phyloP scores from a whole-genome alignment of 169 alveolate species.

The Prorocentrum cordatum region DNA sequence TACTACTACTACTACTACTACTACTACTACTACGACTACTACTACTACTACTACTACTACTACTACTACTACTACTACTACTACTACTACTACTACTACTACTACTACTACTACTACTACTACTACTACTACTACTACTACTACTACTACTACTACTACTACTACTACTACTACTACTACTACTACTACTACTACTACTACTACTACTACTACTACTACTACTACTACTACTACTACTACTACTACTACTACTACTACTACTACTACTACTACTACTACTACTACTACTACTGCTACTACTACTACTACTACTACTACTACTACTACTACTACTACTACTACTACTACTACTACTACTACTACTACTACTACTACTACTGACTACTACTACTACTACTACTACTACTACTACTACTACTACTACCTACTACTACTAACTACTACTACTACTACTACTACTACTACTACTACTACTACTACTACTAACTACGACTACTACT shows the following conservation, averaged over 20 bases:
- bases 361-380: background rate
- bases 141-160: background rate
- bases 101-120: too few species aligned
- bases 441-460: too few species aligned
- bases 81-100: too few species aligned
- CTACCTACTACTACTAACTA: background rate
- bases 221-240: background rate
- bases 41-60: too few species aligned
- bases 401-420: too few species aligned
- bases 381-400: background rate
- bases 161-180: background rate
- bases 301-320: background rate
- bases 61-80: too few species aligned
- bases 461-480: background rate
- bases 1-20: too few species aligned
- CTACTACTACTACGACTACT: too few species aligned
- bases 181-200: background rate
- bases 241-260: background rate
- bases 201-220: background rate
- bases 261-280: background rate
- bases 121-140: too few species aligned
- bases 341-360: background rate
- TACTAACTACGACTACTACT: background rate
- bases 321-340: background rate
- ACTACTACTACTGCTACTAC: background rate